Evolutionary conservation across 2,329 filamentous ascomycete species (phyloP), one percentile per base, ranked within the genome.

Genomic region (Apiospora marii): DNA sequence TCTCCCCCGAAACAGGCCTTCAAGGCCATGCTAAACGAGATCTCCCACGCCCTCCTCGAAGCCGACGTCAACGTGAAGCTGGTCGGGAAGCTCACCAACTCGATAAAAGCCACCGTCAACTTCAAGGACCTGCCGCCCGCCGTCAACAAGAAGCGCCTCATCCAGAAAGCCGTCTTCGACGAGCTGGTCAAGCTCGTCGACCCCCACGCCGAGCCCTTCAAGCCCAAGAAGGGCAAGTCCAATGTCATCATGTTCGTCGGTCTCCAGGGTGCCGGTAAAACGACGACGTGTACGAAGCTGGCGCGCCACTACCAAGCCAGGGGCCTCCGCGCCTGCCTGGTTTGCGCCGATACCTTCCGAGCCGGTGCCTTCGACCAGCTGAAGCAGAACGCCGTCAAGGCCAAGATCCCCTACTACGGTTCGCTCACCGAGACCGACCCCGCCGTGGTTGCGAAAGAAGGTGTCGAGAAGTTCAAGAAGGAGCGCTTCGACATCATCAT

Each of bases 221-320:
- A 97, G 82, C 95, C 96, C 30, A 98, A 97, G 86, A 99, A 98
- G 85, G 95, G 95, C 76, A 96, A 95, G 82, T 88, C 93, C 75
- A 99, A 98, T 83, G 94, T 99, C 81, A 98, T 99, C 84, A 99
- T 99, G 96, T 98, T 99, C 82, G 96, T 99, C 75, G 96, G 96
- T 85, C 88, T 99, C 68, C 96, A 99, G 84, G 96, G 96, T 87
- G 94, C 96, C 6, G 96, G 96, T 83, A 99, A 99, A 85, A 99
- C 96, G 34, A 99, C 96, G 1, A 97, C 96, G 16, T 98, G 96
- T 88, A 99, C 96, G 53, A 99, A 99, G 85, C 88, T 99, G 75
- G 96, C 96, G 24, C 87, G 95, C 73, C 96, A 97, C 87, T 99
- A 99, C 84, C 94, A 97, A 82, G 94, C 94, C 13, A 88, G 96